Conservation (phyloP, 2,329 filamentous ascomycete genomes). For the Ophiognomonia clavigignenti-juglandacearum region DNA sequence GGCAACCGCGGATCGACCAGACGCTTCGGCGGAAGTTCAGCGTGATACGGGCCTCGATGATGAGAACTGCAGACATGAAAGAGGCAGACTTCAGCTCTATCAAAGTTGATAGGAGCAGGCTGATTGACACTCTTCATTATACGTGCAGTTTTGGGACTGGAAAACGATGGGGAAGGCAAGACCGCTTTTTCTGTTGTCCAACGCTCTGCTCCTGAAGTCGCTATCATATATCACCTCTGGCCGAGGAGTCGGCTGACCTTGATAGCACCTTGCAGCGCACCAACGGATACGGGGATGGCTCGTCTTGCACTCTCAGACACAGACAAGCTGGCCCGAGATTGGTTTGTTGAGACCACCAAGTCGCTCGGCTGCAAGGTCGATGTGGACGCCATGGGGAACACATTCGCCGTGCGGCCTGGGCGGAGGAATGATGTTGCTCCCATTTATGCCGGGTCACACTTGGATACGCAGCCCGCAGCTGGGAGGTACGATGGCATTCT, state of each 20-base stretch:
- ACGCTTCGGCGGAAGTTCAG: constrained; percentile 8
- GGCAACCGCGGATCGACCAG: neutral
- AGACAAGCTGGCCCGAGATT: constrained; percentile 68
- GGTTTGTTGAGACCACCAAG: constrained; percentile 64
- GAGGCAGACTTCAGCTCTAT: constrained; percentile 26
- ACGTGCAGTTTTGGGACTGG: constrained; percentile 65
- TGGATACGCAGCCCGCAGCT: constrained; percentile 60
- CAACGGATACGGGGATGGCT: constrained; percentile 71
- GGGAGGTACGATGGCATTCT: constrained; percentile 75
- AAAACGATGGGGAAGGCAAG: constrained; percentile 63
- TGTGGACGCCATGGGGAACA: constrained; percentile 75
- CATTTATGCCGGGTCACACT: constrained; percentile 66
- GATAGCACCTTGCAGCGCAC: constrained; percentile 27
- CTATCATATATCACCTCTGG: neutral
- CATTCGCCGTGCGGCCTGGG: constrained; percentile 68
- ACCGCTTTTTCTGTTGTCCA: constrained; percentile 12
- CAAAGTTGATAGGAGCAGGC: constrained; percentile 51
- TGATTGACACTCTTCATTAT: constrained; percentile 60
- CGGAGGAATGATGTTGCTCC: constrained; percentile 50
- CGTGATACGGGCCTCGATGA: neutral
- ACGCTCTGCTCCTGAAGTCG: neutral
- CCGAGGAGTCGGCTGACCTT: constrained; percentile 12
- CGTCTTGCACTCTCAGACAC: constrained; percentile 66
- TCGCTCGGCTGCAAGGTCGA: constrained; percentile 62
- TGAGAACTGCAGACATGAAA: constrained; percentile 12